Evolutionary conservation across 129 eudicot species (phyloP).

Genomic region (Lactuca sativa): DNA sequence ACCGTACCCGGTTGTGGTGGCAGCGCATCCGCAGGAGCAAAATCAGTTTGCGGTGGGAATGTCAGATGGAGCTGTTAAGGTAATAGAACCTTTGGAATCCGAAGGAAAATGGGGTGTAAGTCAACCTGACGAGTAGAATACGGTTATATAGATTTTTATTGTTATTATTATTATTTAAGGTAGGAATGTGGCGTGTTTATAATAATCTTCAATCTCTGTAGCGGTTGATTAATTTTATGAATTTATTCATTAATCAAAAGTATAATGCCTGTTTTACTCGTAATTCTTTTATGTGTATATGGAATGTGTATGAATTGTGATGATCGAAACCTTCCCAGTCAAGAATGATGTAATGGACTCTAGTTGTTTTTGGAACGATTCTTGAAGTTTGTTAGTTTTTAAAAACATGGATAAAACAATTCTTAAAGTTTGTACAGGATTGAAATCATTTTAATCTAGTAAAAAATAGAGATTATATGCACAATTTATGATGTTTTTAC

Average conservation of each 20-base stretch:
- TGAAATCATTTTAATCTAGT: too few species aligned
- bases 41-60: slow-evolving; percentile 83
- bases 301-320: background rate
- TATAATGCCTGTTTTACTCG: too few species aligned
- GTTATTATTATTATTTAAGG: background rate
- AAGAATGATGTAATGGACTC: background rate
- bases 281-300: too few species aligned
- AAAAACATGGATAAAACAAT: too few species aligned
- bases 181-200: background rate
- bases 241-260: background rate
- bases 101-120: slow-evolving; percentile 70
- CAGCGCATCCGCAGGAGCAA: slow-evolving; percentile 83
- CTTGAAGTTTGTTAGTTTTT: too few species aligned
- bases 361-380: background rate
- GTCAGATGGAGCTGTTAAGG: slow-evolving; percentile 79
- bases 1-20: slow-evolving; percentile 62
- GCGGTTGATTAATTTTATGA: background rate
- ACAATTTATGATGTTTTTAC: too few species aligned
- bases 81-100: slow-evolving; percentile 67
- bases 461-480: too few species aligned
- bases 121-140: slow-evolving; percentile 47
- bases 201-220: too few species aligned
- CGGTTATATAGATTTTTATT: background rate
- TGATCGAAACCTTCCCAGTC: background rate
- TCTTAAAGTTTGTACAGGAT: too few species aligned